Evolutionary conservation across 352 stramenopile genomes (phyloP).

Genomic region (Globisporangium barbulae): DNA sequence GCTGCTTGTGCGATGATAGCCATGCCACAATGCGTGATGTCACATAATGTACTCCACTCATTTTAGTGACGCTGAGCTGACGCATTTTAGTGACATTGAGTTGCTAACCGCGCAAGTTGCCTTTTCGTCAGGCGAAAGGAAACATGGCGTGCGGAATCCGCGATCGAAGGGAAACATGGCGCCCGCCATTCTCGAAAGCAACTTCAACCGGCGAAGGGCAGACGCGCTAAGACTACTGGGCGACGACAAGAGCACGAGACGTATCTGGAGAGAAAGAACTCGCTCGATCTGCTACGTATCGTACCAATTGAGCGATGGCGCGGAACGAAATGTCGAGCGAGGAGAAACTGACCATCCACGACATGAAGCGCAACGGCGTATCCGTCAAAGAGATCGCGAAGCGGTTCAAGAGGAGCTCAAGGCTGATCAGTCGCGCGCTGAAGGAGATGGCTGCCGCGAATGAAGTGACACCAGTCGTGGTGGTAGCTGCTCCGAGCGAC

Average conservation of each 20-base stretch:
- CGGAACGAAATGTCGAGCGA: constrained; percentile 31
- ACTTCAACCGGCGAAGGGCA: background rate
- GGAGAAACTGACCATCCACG: constrained; percentile 35
- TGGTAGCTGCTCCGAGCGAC: background rate
- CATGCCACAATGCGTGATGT: background rate
- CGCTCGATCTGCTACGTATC: background rate
- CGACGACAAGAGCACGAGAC: background rate
- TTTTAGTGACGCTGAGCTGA: background rate
- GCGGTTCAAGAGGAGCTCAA: constrained; percentile 30
- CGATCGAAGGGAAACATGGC: background rate
- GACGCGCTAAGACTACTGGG: background rate
- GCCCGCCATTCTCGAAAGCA: constrained; percentile 1
- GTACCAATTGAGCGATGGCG: constrained; percentile 30
- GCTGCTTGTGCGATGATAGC: background rate
- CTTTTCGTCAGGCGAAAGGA: constrained; percentile 5
- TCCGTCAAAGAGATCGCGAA: constrained; percentile 33
- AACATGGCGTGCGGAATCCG: constrained; percentile 12
- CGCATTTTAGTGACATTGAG: background rate
- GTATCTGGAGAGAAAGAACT: background rate
- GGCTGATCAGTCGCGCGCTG: constrained; percentile 35
- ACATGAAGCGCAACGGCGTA: constrained; percentile 38
- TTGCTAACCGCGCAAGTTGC: constrained; percentile 8
- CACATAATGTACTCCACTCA: background rate
- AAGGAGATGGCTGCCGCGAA: constrained; percentile 15
- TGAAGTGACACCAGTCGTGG: background rate